phyloP scores from a whole-genome alignment of 768 basidiomycete genomes.

The Tricholomella constricta region DNA sequence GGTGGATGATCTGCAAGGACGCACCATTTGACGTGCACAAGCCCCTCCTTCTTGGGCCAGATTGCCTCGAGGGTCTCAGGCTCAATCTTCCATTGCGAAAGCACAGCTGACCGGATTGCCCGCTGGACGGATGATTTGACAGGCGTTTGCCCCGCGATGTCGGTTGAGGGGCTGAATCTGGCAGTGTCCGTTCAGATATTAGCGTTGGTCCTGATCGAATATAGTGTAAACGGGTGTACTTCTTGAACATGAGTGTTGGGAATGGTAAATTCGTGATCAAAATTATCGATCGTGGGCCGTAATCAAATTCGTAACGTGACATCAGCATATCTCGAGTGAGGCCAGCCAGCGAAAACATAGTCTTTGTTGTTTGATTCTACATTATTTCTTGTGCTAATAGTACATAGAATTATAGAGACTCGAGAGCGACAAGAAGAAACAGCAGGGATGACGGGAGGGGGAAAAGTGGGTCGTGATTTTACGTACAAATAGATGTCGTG shows the following conservation, averaged over 20 bases:
- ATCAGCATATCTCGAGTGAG: neutral
- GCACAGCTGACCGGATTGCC: constrained; percentile 74
- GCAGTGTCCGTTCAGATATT: constrained; percentile 9
- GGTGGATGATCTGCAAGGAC: constrained; percentile 26
- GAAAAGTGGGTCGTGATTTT: constrained; percentile 28
- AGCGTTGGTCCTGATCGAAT: constrained; percentile 6
- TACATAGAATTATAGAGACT: constrained; percentile 42
- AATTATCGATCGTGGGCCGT: neutral
- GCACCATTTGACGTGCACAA: constrained; percentile 94
- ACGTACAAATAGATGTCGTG: constrained; percentile 25
- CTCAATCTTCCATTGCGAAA: constrained; percentile 83
- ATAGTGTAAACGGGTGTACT: constrained; percentile 41
- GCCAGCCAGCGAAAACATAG: neutral
- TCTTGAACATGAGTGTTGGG: constrained; percentile 65
- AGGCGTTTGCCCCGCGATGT: constrained; percentile 87
- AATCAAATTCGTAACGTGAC: constrained; percentile 14
- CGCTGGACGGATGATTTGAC: constrained; percentile 94
- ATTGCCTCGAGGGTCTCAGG: constrained; percentile 84
- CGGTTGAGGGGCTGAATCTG: constrained; percentile 74
- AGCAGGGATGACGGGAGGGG: constrained; percentile 24
- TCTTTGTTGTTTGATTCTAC: constrained; percentile 33
- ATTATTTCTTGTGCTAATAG: constrained; percentile 44
- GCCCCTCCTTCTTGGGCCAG: constrained; percentile 98
- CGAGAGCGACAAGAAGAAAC: constrained; percentile 28
- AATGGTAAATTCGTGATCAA: constrained; percentile 1